Base-by-base conservation (phyloP, 2,329 filamentous ascomycete species). In the Pleurostoma richardsiae region DNA sequence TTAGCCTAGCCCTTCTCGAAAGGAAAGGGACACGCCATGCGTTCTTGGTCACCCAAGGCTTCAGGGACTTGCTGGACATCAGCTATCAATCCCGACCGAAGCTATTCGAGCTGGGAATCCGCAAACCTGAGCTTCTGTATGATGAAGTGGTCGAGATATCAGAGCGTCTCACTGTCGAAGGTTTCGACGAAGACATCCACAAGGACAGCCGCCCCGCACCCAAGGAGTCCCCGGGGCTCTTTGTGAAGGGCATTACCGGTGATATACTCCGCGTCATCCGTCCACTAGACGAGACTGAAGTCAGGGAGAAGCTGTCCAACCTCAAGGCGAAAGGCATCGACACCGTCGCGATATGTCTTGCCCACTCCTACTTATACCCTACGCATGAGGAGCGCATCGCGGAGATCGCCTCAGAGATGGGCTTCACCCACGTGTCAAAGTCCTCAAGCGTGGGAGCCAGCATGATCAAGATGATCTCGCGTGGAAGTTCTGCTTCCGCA, bases 391-490 rank as follows among this genome's bases (percentile, higher is more conserved):
- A 77, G 2, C 56, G 83, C 19, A 72, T 88, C 27, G 83, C 82
- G 11, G 72, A 71, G 52, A 68, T 87, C 39, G 84, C 84, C 1
- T 72, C 69, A 47, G 79, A 85, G 11, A 80, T 86, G 52, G 85
- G 85, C 3, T 88, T 88, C 56, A 69, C 76, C 42, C 82, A 88
- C 61, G 79, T 88, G 46, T 84, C 80, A 50, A 65, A 86, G 39
- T 84, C 80, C 47, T 80, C 85, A 52, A 76, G 84, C 57, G 70
- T 86, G 39, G 44, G 45, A 10, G 84, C 86, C 78, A 83, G 83
- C 5, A 88, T 87, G 83, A 87, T 88, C 64, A 88, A 88, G 62
- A 69, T 88, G 26, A 79, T 88, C 2, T 82, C 85, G 4, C 70
- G 85, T 55, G 82, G 82, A 6, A 86, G 82, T 3, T 87, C 83